Base-by-base conservation (phyloP, 345 rosid species). In the Iberis pinnata region DNA sequence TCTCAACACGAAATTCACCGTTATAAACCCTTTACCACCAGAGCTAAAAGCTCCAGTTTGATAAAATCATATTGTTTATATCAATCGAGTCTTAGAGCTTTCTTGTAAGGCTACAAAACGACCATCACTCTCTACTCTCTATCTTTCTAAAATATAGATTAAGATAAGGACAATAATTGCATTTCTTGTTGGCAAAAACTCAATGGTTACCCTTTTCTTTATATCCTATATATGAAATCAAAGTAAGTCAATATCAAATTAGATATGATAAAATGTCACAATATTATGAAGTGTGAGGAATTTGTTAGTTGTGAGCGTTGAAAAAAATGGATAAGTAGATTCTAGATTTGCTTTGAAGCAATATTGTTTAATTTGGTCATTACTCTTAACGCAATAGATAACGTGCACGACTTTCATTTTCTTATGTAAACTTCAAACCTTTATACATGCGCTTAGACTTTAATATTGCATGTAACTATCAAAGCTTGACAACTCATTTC, bases 341-440 rank as follows among this genome's bases (percentile, higher is more conserved):
- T 37, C 42, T 45, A 38, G 49, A 47, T 47, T 48, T 64, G 56
- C 20, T 64, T 41, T 40, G 38, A 56, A 56, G 51, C n/a, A 20
- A 64, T 41, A 20, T 64, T 40, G 37, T 26, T 26, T 26, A 56
- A 16, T 15, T 48, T 14, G 16, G 13, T 56, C 31, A 56, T 25
- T 39, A 40, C 52, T 49, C 58, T 26, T 40, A 64, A 64, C 69
- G 63, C 57, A 56, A 49, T 13, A 31, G 51, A 12, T 64, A 56
- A 64, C 69, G 63, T 64, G 51, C 52, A 64, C 69, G 69, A 0
- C 63, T n/a, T 41, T 31, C 39, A 5, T 29, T 29, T 11, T 0
- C 6, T 2, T 6, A 13, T 45, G 13, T 55, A 39, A 46, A 46
- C 36, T 55, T 64, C 27, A 55, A 46, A 46, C 26, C 12, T 22